Evolutionary conservation across 1,284 basidiomycete species (phyloP).

Genomic region (Cystobasidium sp.): DNA sequence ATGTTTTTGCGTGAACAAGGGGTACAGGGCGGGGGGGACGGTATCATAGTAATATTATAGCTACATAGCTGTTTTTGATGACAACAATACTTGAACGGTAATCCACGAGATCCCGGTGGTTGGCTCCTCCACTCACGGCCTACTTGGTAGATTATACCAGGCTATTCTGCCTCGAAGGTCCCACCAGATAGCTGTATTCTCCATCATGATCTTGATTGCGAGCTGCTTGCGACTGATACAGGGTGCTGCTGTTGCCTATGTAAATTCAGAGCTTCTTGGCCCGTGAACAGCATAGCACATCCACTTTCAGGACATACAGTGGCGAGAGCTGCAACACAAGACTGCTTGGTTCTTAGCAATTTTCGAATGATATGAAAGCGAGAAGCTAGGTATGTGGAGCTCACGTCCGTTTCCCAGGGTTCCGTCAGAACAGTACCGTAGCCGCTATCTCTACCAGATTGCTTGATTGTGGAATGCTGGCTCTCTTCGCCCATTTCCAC

Average conservation of each 20-base stretch:
- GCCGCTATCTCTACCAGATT: conserved; percentile 9
- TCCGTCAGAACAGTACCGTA: background rate
- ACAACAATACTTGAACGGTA: background rate
- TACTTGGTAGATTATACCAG: too few relatives aligned
- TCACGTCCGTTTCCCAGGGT: conserved; percentile 30
- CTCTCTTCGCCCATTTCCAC: background rate
- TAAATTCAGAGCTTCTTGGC: background rate
- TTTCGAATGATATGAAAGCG: background rate
- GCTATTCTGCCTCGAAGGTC: too few relatives aligned
- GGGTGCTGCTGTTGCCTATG: conserved; percentile 1
- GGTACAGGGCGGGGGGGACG: too few relatives aligned
- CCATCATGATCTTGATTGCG: too few relatives aligned
- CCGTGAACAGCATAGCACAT: conserved; percentile 2
- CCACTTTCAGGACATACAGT: conserved; percentile 4
- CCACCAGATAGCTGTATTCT: too few relatives aligned
- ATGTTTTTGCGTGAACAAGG: too few relatives aligned
- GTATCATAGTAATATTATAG: too few relatives aligned
- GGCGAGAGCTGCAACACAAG: conserved; percentile 23
- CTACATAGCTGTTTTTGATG: background rate
- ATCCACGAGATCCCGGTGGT: too few relatives aligned
- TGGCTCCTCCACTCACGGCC: too few relatives aligned
- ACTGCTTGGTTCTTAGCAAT: background rate
- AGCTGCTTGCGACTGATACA: too few relatives aligned
- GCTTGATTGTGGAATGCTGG: background rate
- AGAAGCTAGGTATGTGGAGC: conserved; percentile 1